A percentile compares a stretch with the other conserved stretches of the same genome.
These are phyloP conservation scores for Aspergillus nidulans DNA, from an alignment of 495 filamentous ascomycete genomes.

Conservation along the genomic window DNA sequence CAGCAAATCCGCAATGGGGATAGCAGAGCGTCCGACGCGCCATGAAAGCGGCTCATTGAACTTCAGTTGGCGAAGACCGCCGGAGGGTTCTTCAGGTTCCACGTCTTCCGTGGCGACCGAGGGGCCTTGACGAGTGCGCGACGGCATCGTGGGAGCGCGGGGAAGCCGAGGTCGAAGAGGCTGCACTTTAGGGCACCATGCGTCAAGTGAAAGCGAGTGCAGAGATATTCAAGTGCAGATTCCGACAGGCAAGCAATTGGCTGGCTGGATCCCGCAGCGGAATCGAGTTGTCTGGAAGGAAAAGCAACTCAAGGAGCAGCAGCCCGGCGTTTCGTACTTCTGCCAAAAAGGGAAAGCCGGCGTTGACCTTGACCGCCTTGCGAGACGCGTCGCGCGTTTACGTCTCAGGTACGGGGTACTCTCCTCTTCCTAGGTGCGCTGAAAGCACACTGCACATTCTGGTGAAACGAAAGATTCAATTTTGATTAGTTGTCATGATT, in stretches of 20 bases:
- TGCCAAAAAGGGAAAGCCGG: not conserved
- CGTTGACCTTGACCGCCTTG: constrained; percentile 17
- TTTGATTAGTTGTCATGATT: too few relatives aligned
- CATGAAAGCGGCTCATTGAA: constrained; percentile 90
- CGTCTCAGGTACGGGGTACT: too few relatives aligned
- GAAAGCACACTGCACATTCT: too few relatives aligned
- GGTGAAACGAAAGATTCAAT: too few relatives aligned
- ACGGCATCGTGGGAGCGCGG: constrained; percentile 40
- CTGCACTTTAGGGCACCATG: constrained; percentile 20
- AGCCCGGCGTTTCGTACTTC: not conserved
- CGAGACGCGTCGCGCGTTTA: constrained; percentile 21
- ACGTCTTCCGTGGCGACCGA: constrained; percentile 34
- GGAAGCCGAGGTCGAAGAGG: constrained; percentile 19
- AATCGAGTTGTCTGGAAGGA: not conserved
- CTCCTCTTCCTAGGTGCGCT: too few relatives aligned
- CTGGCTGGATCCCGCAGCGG: not conserved
- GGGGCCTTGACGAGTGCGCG: constrained; percentile 46
- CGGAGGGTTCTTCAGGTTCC: constrained; percentile 27
- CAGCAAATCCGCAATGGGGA: constrained; percentile 77
- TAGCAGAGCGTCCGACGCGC: constrained; percentile 80
- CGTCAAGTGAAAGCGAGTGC: not conserved
- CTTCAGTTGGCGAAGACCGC: constrained; percentile 36
- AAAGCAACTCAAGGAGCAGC: constrained; percentile 3
- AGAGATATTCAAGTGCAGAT: not conserved
- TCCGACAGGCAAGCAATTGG: not conserved